Percentiles rank a stretch among this genome's conserved stretches.
Conservation (phyloP, 129 eudicot species). For the Silybum marianum region DNA sequence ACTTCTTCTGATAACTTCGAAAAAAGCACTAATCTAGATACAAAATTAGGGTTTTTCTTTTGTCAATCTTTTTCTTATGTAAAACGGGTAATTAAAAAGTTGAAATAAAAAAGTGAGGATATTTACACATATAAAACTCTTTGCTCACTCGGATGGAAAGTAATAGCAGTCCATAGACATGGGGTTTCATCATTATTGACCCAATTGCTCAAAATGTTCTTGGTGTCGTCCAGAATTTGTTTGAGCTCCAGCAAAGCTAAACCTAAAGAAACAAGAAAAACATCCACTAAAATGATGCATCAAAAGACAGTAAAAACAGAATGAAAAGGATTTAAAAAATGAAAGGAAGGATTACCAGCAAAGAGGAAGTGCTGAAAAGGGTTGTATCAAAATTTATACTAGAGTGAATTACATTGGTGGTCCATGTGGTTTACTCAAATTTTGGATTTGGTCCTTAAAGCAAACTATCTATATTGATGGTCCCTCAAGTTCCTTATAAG, state of each 20-base stretch:
- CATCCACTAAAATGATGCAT: constrained; percentile 7
- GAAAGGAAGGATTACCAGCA: constrained; percentile 54
- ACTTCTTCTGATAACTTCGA: background rate
- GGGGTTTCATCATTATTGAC: constrained; percentile 78
- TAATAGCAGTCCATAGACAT: constrained; percentile 84
- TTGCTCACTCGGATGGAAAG: constrained; percentile 74
- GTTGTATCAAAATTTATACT: constrained; percentile 24
- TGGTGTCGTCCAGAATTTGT: constrained; percentile 73
- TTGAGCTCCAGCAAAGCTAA: constrained; percentile 72
- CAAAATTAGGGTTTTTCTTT: constrained; percentile 13
- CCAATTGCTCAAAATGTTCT: constrained; percentile 69
- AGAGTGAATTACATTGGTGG: too few relatives aligned
- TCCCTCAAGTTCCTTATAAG: too few relatives aligned
- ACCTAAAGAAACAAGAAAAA: constrained; percentile 43
- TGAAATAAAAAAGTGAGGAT: background rate
- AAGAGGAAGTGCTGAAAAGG: constrained; percentile 54
- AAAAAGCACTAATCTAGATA: background rate
- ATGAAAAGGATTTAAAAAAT: background rate
- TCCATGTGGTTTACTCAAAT: too few relatives aligned
- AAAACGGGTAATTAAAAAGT: background rate
- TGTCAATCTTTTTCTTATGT: background rate
- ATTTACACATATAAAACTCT: constrained; percentile 76
- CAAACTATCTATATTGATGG: too few relatives aligned
- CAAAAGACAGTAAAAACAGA: background rate
- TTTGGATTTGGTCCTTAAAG: too few relatives aligned